phyloP scores from a whole-genome alignment of 2,329 filamentous ascomycete genomes.

The Verticillium nubilum region DNA sequence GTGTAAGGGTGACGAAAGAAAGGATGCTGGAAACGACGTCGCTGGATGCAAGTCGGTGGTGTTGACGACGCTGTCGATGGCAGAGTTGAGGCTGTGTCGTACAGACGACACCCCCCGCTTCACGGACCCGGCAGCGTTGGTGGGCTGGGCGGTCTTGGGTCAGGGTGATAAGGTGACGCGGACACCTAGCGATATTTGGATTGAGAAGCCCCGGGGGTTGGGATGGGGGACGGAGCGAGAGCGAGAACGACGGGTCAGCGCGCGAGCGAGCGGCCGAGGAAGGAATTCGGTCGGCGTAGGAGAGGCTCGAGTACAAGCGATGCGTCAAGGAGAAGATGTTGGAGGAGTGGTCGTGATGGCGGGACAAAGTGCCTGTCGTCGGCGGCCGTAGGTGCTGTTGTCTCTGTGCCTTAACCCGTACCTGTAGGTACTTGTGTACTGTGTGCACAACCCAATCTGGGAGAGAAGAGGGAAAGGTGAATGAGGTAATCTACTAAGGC shows the following conservation, averaged over 20 bases:
- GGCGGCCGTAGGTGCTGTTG: background rate
- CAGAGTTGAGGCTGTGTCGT: constrained; percentile 16
- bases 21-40: background rate
- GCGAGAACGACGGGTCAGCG: constrained; percentile 21
- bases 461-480: background rate
- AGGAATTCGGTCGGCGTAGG: background rate
- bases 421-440: background rate
- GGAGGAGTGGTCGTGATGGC: background rate
- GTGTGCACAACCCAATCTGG: no score
- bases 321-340: background rate
- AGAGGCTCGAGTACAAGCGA: background rate
- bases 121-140: constrained; percentile 2
- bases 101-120: constrained; percentile 12
- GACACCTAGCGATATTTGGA: background rate
- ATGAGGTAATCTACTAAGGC: background rate
- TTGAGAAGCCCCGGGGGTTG: background rate
- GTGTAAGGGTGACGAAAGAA: background rate
- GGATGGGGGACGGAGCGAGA: background rate
- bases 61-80: constrained; percentile 9
- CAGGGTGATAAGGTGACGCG: constrained; percentile 13
- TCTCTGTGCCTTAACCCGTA: background rate
- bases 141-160: constrained; percentile 12
- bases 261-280: constrained; percentile 1
- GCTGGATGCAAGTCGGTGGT: background rate
- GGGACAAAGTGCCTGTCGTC: background rate